Percentiles rank a stretch among this genome's conserved stretches.
These are phyloP conservation scores for Solanum etuberosum DNA, from an alignment of 257 asterid genomes.

Conservation along the genomic window DNA sequence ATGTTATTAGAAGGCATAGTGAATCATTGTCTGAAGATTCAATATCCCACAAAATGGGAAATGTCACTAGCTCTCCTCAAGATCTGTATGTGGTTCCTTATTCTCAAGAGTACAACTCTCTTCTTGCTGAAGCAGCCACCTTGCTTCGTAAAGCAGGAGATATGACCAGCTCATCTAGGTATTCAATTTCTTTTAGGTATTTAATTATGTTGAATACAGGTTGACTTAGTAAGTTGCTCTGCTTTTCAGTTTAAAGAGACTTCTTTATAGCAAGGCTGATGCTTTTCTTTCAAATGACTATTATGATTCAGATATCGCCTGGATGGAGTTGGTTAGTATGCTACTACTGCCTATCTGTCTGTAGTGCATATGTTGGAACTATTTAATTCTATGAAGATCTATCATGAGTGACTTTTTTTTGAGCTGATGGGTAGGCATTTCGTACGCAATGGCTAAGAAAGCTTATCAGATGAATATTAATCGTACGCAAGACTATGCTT, in stretches of 20 bases:
- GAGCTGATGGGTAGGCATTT: not conserved
- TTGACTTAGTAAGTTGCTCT: not conserved
- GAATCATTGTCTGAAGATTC: conserved; percentile 44
- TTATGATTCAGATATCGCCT: conserved; percentile 90
- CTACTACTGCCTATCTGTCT: not conserved
- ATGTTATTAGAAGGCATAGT: conserved; percentile 71
- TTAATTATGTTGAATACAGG: not conserved
- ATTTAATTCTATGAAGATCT: not conserved
- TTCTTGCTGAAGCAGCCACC: conserved; percentile 63
- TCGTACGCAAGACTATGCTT: not conserved
- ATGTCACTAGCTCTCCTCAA: conserved; percentile 21
- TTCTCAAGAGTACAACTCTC: conserved; percentile 57
- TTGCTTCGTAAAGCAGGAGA: conserved; percentile 81
- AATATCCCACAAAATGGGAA: conserved; percentile 9
- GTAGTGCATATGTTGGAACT: not conserved
- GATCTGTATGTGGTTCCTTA: conserved; percentile 74
- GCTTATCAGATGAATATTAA: not conserved
- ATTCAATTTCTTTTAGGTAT: not conserved
- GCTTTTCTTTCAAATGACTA: conserved; percentile 90
- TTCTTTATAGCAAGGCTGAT: conserved; percentile 81
- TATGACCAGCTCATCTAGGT: conserved; percentile 60
- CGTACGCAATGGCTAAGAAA: not conserved
- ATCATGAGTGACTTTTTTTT: not conserved
- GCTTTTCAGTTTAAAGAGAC: conserved; percentile 71
- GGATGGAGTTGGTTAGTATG: conserved; percentile 94